phyloP scores from a whole-genome alignment of 345 rosid genomes.

The Lumnitzera racemosa region DNA sequence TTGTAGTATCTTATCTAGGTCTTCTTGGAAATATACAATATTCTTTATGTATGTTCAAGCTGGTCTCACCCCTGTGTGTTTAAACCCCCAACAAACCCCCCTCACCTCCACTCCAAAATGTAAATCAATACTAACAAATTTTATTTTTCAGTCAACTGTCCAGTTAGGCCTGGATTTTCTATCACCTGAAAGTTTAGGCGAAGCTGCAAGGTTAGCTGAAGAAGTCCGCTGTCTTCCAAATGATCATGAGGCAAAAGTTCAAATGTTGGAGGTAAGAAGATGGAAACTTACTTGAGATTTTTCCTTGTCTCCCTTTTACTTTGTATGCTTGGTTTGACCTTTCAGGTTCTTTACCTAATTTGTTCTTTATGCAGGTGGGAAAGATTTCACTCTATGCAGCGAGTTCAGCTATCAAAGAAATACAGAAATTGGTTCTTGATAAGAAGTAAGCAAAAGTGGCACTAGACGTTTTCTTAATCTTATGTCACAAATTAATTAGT shows the following conservation, averaged over 20 bases:
- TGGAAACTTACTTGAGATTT: conserved; percentile 10
- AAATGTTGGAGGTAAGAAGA: conserved; percentile 68
- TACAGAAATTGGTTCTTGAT: conserved; percentile 86
- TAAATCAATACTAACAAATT: neutral
- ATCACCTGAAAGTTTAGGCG: conserved; percentile 85
- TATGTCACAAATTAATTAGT: neutral
- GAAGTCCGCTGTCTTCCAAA: conserved; percentile 80
- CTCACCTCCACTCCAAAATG: no score
- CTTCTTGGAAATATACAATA: no score
- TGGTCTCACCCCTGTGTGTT: no score
- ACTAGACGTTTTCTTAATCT: neutral
- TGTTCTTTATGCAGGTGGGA: conserved; percentile 58
- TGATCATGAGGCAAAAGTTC: conserved; percentile 82
- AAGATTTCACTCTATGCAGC: conserved; percentile 91
- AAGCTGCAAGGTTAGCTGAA: conserved; percentile 68
- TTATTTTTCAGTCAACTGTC: conserved; percentile 71
- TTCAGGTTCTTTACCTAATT: neutral
- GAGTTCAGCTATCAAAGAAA: conserved; percentile 93
- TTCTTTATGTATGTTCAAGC: neutral
- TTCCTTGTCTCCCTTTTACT: conserved; percentile 1
- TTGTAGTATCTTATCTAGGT: no score
- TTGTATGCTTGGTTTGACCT: neutral
- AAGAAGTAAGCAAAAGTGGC: conserved; percentile 55
- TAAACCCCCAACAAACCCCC: no score
- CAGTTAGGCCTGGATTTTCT: conserved; percentile 88